A percentile compares a stretch with the other conserved stretches of the same genome.
Conservation (phyloP, 257 asterid species). For the Lithospermum erythrorhizon region DNA sequence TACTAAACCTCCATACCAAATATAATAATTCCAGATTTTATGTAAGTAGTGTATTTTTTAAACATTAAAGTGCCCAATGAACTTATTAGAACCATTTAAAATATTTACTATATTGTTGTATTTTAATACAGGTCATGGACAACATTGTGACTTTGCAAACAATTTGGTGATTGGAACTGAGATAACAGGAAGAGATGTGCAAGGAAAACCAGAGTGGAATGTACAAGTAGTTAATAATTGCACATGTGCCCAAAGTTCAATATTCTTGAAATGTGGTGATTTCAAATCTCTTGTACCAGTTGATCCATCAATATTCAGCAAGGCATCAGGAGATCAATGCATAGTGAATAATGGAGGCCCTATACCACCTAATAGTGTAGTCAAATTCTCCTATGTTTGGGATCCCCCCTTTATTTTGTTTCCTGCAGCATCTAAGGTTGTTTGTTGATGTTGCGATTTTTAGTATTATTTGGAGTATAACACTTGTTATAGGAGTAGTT, state of each 20-base stretch:
- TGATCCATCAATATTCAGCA: slow-evolving; percentile 2
- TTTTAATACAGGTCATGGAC: not conserved
- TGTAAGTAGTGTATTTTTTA: not conserved
- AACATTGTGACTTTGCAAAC: slow-evolving; percentile 5
- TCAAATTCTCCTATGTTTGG: slow-evolving; percentile 9
- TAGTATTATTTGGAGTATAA: not conserved
- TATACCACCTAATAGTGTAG: slow-evolving; percentile 1
- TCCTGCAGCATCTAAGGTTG: slow-evolving; percentile 1
- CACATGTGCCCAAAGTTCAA: slow-evolving; percentile 5
- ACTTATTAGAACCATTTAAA: no score
- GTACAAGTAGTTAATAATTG: slow-evolving; percentile 11
- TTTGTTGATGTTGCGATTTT: not conserved
- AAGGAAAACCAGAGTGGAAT: slow-evolving; percentile 12
- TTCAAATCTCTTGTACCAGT: slow-evolving; percentile 1
- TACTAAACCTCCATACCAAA: no score
- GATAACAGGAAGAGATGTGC: slow-evolving; percentile 9
- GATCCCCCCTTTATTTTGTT: slow-evolving; percentile 5
- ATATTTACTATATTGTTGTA: not conserved
- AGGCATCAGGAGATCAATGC: not conserved
- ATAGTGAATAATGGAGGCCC: not conserved
- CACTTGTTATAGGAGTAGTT: no score
- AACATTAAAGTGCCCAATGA: not conserved
- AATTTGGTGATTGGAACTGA: slow-evolving; percentile 8
- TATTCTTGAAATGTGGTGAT: slow-evolving; percentile 4
- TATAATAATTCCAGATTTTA: no score